Evolutionary conservation across 257 asterid species (phyloP).

Genomic region (Avicennia marina): DNA sequence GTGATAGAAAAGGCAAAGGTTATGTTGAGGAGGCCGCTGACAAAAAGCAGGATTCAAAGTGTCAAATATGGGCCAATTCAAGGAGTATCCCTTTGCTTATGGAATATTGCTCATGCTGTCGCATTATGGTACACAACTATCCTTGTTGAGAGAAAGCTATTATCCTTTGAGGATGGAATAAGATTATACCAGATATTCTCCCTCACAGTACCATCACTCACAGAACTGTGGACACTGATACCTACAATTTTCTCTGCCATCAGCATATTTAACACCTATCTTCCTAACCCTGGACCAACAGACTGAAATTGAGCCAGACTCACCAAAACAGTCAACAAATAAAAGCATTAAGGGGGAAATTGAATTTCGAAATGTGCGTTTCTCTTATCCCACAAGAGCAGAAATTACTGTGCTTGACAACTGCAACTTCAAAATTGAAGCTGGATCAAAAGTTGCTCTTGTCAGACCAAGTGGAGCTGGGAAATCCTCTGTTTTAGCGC

Average conservation of each 20-base stretch:
- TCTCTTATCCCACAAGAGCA: constrained; percentile 57
- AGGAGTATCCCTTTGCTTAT: constrained; percentile 72
- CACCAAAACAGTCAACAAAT: constrained; percentile 42
- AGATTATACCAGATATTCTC: constrained; percentile 79
- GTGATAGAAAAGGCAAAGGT: constrained; percentile 53
- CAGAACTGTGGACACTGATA: constrained; percentile 75
- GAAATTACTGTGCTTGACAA: constrained; percentile 51
- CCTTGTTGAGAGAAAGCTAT: constrained; percentile 52
- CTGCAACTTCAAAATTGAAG: constrained; percentile 55
- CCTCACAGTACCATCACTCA: constrained; percentile 75
- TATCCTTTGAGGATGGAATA: constrained; percentile 61
- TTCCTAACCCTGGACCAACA: constrained; percentile 58
- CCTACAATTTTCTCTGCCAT: constrained; percentile 76
- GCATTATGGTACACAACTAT: constrained; percentile 73
- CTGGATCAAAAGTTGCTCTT: constrained; percentile 61
- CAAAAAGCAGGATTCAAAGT: constrained; percentile 51
- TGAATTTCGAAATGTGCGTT: constrained; percentile 43
- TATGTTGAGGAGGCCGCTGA: constrained; percentile 40
- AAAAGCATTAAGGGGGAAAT: constrained; percentile 49
- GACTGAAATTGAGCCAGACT: constrained; percentile 62
- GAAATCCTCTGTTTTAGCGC: constrained; percentile 62
- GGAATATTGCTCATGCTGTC: constrained; percentile 69
- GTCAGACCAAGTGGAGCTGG: constrained; percentile 83
- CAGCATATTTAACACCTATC: constrained; percentile 57
- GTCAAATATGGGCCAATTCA: constrained; percentile 64